Evolutionary conservation across 306 rosid genomes (phyloP).

Genomic region (Castanea crenata): DNA sequence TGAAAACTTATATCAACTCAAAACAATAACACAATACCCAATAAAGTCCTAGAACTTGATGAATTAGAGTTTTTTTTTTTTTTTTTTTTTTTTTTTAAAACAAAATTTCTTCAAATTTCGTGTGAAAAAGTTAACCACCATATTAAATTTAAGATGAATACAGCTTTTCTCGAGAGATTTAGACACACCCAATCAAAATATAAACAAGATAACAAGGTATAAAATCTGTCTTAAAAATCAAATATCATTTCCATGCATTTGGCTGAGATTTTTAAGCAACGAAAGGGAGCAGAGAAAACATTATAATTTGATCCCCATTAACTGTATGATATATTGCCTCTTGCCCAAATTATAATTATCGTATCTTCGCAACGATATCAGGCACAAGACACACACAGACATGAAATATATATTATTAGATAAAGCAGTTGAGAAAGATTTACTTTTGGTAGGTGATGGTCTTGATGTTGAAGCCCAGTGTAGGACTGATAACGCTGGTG

Average conservation of each 20-base stretch:
- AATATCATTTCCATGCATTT: background rate
- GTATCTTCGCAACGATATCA: background rate
- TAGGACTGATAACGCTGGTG: slow-evolving; percentile 91
- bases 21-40: background rate
- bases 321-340: background rate
- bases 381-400: background rate
- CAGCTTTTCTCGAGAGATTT: too few relatives aligned
- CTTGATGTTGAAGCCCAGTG: slow-evolving; percentile 96
- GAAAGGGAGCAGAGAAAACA: background rate
- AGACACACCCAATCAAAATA: background rate
- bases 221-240: background rate
- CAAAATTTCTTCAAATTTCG: too few relatives aligned
- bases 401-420: background rate
- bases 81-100: too few relatives aligned
- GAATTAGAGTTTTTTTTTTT: background rate
- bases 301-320: background rate
- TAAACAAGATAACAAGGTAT: background rate
- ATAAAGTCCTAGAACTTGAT: background rate
- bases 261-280: background rate
- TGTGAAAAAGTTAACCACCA: background rate
- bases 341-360: background rate
- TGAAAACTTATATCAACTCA: background rate
- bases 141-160: background rate
- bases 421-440: background rate
- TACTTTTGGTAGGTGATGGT: slow-evolving; percentile 81